Conservation (phyloP, 2,329 filamentous ascomycete species). For the Pseudogymnoascus sp. region DNA sequence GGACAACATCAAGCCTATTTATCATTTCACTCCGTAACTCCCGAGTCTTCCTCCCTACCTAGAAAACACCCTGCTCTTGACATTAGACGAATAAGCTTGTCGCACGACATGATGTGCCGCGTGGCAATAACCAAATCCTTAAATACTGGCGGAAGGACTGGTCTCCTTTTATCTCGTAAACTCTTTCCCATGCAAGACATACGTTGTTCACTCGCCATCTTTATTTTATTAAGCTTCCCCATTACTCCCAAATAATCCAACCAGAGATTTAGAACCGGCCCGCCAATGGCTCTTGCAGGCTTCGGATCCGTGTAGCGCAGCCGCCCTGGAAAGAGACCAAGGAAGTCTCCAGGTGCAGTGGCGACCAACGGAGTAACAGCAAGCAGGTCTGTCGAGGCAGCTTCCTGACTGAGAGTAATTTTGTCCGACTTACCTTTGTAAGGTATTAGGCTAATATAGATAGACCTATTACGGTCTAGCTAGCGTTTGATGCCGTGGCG, state of each 20-base stretch:
- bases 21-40: not conserved
- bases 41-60: not conserved
- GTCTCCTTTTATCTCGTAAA: constrained; percentile 16
- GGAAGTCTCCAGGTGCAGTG: too few species aligned
- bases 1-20: not conserved
- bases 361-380: not conserved
- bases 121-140: constrained; percentile 16
- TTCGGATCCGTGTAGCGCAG: too few species aligned
- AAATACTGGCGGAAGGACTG: constrained; percentile 14
- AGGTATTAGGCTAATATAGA: constrained; percentile 12
- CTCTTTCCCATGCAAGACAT: constrained; percentile 17
- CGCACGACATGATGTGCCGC: constrained; percentile 14
- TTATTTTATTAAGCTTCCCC: too few species aligned
- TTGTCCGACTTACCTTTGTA: constrained; percentile 13
- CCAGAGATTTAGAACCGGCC: too few species aligned
- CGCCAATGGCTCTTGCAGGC: too few species aligned
- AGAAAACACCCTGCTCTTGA: not conserved
- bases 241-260: too few species aligned
- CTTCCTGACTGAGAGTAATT: not conserved
- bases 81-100: constrained; percentile 13
- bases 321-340: too few species aligned
- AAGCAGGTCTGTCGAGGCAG: not conserved
- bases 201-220: constrained; percentile 10
- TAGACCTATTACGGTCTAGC: constrained; percentile 12
- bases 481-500: constrained; percentile 13